A percentile compares a stretch with the other conserved stretches of the same genome.
Evolutionary conservation across 148 eudicot genomes (phyloP).

Genomic region (Nepenthes mirabilis): DNA sequence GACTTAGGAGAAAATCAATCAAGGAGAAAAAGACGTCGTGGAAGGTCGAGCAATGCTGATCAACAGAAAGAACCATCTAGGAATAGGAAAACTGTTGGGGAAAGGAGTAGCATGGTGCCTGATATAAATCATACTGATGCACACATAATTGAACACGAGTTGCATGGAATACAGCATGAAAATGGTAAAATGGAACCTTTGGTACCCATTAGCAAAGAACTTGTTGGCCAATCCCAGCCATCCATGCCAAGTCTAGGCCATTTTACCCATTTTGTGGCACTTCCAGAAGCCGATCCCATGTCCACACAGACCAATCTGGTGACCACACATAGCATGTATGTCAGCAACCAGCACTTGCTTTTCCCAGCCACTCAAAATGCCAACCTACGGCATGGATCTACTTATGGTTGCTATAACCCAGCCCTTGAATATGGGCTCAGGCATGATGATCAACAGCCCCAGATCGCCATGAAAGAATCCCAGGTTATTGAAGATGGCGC

Average conservation of each 20-base stretch:
- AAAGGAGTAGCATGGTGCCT: constrained; percentile 17
- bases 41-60: constrained; percentile 17
- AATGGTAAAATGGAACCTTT: constrained; percentile 15
- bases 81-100: constrained; percentile 16
- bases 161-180: constrained; percentile 19
- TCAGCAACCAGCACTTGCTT: constrained; percentile 16
- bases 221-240: constrained; percentile 22
- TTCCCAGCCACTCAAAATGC: constrained; percentile 25
- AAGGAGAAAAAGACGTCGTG: constrained; percentile 30
- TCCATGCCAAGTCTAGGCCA: constrained; percentile 20
- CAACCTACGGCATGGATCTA: constrained; percentile 24
- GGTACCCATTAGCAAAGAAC: constrained; percentile 22
- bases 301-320: constrained; percentile 20
- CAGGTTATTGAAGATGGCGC: constrained; percentile 20
- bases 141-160: constrained; percentile 15
- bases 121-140: constrained; percentile 22
- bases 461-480: constrained; percentile 14
- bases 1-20: constrained; percentile 16
- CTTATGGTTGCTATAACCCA: constrained; percentile 22
- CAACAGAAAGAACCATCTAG: constrained; percentile 20
- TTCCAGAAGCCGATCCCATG: constrained; percentile 21
- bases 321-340: constrained; percentile 16
- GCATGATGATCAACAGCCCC: constrained; percentile 23
- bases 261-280: constrained; percentile 21
- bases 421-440: constrained; percentile 25